phyloP scores from a whole-genome alignment of 2,329 filamentous ascomycete genomes.

The Colletotrichum siamense region DNA sequence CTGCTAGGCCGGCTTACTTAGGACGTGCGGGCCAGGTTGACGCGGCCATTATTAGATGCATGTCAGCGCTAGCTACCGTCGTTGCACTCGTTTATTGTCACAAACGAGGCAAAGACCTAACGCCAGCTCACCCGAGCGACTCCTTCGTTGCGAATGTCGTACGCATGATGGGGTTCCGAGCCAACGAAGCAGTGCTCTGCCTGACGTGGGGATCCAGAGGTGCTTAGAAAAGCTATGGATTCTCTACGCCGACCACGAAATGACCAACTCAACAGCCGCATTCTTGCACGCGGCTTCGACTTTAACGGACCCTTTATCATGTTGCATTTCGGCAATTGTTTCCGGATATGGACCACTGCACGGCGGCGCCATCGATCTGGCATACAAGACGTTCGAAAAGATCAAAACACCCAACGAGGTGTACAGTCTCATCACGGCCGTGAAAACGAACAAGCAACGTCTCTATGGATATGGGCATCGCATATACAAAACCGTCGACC shows the following conservation, averaged over 20 bases:
- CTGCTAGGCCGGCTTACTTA: background rate
- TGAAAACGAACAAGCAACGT: conserved; percentile 44
- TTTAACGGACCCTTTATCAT: conserved; percentile 48
- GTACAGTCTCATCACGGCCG: conserved; percentile 39
- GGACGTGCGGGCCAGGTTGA: background rate
- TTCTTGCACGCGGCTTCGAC: conserved; percentile 52
- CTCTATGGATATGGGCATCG: conserved; percentile 50
- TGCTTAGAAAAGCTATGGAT: conserved; percentile 44
- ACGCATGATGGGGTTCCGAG: conserved; percentile 15
- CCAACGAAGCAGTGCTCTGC: background rate
- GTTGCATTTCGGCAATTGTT: conserved; percentile 37
- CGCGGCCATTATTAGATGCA: background rate
- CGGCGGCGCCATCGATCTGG: conserved; percentile 53
- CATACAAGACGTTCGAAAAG: conserved; percentile 44
- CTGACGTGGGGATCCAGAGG: conserved; percentile 34
- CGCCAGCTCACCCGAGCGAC: conserved; percentile 30
- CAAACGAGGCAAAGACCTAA: conserved; percentile 38
- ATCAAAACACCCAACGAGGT: conserved; percentile 43
- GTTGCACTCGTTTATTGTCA: conserved; percentile 37
- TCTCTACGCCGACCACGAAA: conserved; percentile 53
- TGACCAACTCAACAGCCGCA: conserved; percentile 53
- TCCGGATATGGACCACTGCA: conserved; percentile 36
- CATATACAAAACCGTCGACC: conserved; percentile 41
- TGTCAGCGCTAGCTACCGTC: background rate
- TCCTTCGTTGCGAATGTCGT: conserved; percentile 49